Conservation (phyloP, 2,329 filamentous ascomycete genomes). For the Zopfia rhizophila region DNA sequence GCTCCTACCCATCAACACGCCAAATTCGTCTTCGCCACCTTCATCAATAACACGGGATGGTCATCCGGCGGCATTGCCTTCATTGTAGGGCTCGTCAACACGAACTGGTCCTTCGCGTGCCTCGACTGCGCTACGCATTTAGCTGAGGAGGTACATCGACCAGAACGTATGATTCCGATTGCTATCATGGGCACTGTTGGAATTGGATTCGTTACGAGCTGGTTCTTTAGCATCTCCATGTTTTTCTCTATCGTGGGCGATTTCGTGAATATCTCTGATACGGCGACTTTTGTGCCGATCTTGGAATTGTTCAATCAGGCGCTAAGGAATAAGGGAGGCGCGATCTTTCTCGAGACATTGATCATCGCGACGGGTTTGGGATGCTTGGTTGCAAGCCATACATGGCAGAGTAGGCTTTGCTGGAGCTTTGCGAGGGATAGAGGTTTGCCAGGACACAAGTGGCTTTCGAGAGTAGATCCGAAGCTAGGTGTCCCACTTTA, state of each 20-base stretch:
- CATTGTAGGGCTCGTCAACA: conserved; percentile 63
- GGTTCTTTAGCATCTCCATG: conserved; percentile 61
- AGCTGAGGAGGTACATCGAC: conserved; percentile 61
- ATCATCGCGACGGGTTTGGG: conserved; percentile 61
- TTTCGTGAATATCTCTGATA: conserved; percentile 53
- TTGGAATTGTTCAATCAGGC: conserved; percentile 60
- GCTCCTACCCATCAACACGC: conserved; percentile 57
- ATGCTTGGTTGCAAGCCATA: conserved; percentile 60
- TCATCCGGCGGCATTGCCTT: conserved; percentile 59
- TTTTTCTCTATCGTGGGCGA: conserved; percentile 62
- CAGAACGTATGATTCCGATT: conserved; percentile 60
- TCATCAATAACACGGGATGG: conserved; percentile 64
- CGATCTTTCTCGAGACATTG: conserved; percentile 58
- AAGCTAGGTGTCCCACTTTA: conserved; percentile 57
- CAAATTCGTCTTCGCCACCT: conserved; percentile 63
- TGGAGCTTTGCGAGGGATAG: conserved; percentile 65
- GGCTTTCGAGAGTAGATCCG: conserved; percentile 54
- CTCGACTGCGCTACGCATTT: conserved; percentile 63
- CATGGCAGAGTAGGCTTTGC: conserved; percentile 62
- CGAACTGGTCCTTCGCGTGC: conserved; percentile 63
- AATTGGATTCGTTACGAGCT: conserved; percentile 62
- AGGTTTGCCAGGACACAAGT: conserved; percentile 57
- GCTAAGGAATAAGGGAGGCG: conserved; percentile 54
- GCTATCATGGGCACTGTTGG: conserved; percentile 61
- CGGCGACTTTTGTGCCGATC: conserved; percentile 58